A percentile compares a stretch with the other conserved stretches of the same genome.
phyloP scores from a whole-genome alignment of 495 filamentous ascomycete genomes.

The Darksidea phi region DNA sequence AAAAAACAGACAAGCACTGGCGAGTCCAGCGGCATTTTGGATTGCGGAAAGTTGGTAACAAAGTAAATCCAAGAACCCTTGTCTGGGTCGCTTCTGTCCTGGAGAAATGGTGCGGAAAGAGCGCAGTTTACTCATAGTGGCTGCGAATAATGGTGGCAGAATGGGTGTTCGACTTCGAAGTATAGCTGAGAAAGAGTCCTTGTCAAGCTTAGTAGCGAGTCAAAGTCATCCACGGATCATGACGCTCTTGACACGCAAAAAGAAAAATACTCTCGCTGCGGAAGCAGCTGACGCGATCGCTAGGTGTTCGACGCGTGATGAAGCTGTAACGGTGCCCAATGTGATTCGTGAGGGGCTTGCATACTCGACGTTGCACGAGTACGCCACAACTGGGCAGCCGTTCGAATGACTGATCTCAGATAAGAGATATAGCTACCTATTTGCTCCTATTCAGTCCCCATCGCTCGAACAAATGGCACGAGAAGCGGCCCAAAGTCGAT shows the following conservation, averaged over 20 bases:
- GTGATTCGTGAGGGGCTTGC: neutral
- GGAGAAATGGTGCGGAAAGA: slow-evolving; percentile 36
- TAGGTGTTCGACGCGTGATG: no score
- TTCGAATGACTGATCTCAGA: no score
- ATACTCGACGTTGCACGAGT: neutral
- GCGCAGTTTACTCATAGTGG: slow-evolving; percentile 17
- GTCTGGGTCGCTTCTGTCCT: slow-evolving; percentile 36
- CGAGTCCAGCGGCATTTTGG: slow-evolving; percentile 36
- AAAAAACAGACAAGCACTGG: slow-evolving; percentile 42
- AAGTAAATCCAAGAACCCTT: slow-evolving; percentile 42
- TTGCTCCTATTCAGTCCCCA: no score
- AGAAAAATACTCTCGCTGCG: no score
- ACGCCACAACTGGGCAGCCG: neutral
- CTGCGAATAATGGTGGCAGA: neutral
- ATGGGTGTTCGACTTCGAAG: no score
- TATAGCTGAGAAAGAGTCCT: no score
- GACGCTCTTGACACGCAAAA: no score
- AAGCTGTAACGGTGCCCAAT: neutral
- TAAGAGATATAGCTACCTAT: no score
- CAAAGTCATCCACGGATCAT: no score
- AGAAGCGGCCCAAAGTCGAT: neutral
- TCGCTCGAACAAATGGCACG: no score
- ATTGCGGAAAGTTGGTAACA: slow-evolving; percentile 38
- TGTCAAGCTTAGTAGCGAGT: no score
- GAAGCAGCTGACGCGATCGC: no score